These are phyloP conservation scores for Hypoxylon fuscum DNA, from an alignment of 495 filamentous ascomycete genomes.

Conservation along the genomic window DNA sequence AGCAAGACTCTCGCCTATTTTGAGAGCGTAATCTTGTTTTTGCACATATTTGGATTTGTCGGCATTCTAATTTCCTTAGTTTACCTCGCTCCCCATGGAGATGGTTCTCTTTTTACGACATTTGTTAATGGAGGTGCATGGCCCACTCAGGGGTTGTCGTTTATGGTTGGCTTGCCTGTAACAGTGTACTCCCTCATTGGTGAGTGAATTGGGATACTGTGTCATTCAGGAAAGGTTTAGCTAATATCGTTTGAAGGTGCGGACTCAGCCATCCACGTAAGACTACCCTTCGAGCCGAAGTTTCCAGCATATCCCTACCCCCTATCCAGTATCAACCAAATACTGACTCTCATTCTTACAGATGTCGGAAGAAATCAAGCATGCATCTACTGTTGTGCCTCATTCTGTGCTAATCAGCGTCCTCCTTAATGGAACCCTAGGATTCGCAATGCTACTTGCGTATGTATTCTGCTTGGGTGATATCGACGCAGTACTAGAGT, in stretches of 20 bases:
- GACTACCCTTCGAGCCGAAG: no score
- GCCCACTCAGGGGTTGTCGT: neutral
- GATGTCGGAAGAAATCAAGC: constrained; percentile 67
- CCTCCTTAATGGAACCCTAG: constrained; percentile 59
- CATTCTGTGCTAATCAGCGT: constrained; percentile 62
- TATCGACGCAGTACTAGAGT: constrained; percentile 49
- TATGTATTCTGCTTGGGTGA: constrained; percentile 64
- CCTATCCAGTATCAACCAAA: no score
- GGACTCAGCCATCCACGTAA: neutral
- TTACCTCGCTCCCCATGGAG: neutral
- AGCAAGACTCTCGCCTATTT: neutral
- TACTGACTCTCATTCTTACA: neutral
- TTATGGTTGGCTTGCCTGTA: neutral
- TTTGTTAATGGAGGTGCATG: neutral
- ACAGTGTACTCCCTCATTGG: neutral
- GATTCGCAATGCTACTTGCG: constrained; percentile 62
- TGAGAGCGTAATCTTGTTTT: neutral
- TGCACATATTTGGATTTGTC: neutral
- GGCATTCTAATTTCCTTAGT: neutral
- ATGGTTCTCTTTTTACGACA: neutral
- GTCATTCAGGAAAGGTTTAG: no score
- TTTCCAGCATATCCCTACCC: no score
- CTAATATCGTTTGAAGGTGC: neutral
- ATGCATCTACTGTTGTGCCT: constrained; percentile 65
- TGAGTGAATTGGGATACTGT: no score